Evolutionary conservation across 352 stramenopile species (phyloP).

Genomic region (Saprolegnia parasitica): DNA sequence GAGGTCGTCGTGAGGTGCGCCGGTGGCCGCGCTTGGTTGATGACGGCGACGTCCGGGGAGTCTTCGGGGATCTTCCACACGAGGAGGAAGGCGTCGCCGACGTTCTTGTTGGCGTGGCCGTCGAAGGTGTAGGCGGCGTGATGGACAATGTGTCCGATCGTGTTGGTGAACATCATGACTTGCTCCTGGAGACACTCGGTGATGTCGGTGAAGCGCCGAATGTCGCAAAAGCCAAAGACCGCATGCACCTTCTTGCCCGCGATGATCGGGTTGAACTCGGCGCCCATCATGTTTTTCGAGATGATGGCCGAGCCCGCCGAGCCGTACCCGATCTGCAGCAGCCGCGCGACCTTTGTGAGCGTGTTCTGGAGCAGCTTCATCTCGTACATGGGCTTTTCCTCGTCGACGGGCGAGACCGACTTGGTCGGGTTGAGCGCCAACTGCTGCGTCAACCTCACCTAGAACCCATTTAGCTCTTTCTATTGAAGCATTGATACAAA

Average conservation of each 20-base stretch:
- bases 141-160: conserved; percentile 76
- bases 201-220: conserved; percentile 84
- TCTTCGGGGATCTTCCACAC: conserved; percentile 79
- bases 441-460: conserved; percentile 22
- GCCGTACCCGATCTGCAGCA: conserved; percentile 31
- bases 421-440: conserved; percentile 23
- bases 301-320: conserved; percentile 30
- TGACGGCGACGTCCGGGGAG: conserved; percentile 25
- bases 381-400: conserved; percentile 24
- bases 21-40: conserved; percentile 20
- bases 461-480: background rate
- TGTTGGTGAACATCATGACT: conserved; percentile 87
- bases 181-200: conserved; percentile 87
- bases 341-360: conserved; percentile 28
- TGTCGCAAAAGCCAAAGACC: conserved; percentile 86
- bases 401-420: background rate
- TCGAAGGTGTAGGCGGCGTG: conserved; percentile 53
- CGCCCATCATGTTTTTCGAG: conserved; percentile 32
- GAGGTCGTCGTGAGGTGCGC: background rate
- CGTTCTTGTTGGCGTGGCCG: conserved; percentile 85
- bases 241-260: conserved; percentile 68
- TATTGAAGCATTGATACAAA: background rate
- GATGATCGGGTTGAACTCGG: conserved; percentile 28
- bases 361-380: conserved; percentile 28
- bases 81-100: conserved; percentile 86